Evolutionary conservation across 148 eudicot genomes (phyloP).

Genomic region (Amaranthus cruentus): DNA sequence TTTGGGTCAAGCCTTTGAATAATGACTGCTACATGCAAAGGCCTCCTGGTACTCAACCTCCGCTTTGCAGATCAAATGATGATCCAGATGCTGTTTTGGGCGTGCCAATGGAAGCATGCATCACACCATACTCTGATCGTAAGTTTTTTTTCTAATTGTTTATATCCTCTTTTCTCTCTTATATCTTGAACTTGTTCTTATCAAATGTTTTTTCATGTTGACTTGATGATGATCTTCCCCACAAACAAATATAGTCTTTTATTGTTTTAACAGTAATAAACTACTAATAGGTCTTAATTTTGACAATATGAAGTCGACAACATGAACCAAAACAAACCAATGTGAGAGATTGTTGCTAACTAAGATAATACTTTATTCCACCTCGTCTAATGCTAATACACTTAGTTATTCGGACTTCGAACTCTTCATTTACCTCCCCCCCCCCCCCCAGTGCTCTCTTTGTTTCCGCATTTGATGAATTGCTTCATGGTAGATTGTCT

Average conservation of each 20-base stretch:
- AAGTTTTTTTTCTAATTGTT: constrained; percentile 31
- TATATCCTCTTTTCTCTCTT: neutral
- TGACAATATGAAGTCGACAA: no score
- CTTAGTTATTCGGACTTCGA: no score
- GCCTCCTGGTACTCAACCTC: constrained; percentile 82
- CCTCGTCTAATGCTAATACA: no score
- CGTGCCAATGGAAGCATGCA: constrained; percentile 92
- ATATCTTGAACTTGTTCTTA: neutral
- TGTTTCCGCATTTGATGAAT: no score
- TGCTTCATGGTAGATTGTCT: no score
- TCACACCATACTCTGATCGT: constrained; percentile 92
- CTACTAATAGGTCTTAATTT: no score
- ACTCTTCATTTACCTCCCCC: no score
- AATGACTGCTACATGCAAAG: constrained; percentile 92
- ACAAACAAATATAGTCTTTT: neutral
- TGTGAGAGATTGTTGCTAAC: neutral
- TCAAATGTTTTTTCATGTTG: neutral
- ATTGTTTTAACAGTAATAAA: neutral
- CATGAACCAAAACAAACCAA: no score
- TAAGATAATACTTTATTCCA: neutral
- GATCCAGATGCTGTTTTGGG: constrained; percentile 90
- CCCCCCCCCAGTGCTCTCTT: no score
- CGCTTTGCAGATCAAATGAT: constrained; percentile 75
- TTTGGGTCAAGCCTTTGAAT: constrained; percentile 88
- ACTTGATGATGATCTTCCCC: neutral